Evolutionary conservation across 1,139 yeast species (phyloP), one percentile per base, ranked within the genome.

Genomic region (Sugiyamaella pinicola): DNA sequence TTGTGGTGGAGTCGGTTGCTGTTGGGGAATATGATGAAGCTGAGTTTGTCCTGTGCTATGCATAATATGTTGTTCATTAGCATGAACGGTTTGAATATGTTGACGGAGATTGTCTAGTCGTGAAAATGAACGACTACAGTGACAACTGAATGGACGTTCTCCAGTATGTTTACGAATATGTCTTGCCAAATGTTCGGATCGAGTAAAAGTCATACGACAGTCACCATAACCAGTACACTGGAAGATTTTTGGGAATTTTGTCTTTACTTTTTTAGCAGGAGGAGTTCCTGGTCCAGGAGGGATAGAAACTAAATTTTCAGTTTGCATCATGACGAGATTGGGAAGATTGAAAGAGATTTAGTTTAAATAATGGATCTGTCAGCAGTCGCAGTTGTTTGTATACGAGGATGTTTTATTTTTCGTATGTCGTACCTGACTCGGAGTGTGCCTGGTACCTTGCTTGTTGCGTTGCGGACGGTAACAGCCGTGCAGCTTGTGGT

Each of bases 141-240:
- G 87, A 69, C 98, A 91, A 53, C 88, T 83, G 68, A 89, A 91
- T 1, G 98, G 98, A 53, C 96, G 77, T 69, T 91, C 98, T 42
- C 97, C 98, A 1, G 97, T 90, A 68, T 90, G 98, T 65, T 90
- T 91, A 49, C 97, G 75, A 52, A 89, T 86, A 72, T 90, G 98
- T 57, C 98, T 78, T 1, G 96, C 96, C 62, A 91, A 76, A 69
- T 91, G 97, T 67, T 91, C 97, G 15, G 89, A 83, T 56, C 96
- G 73, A 1, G 95, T 87, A 68, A 90, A 91, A 10, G 91, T 81
- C 96, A 90, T 91, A 54, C 74, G 76, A 69, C 98, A 90, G 58
- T 87, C 91, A 13, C 91, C 90, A 67, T 81, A 90, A 3, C 96
- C 96, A 1, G 86, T 76, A 69, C 97, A 90, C 67, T 85, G 93